phyloP scores from a whole-genome alignment of 2,329 filamentous ascomycete genomes.

The Microascus cirrosus region DNA sequence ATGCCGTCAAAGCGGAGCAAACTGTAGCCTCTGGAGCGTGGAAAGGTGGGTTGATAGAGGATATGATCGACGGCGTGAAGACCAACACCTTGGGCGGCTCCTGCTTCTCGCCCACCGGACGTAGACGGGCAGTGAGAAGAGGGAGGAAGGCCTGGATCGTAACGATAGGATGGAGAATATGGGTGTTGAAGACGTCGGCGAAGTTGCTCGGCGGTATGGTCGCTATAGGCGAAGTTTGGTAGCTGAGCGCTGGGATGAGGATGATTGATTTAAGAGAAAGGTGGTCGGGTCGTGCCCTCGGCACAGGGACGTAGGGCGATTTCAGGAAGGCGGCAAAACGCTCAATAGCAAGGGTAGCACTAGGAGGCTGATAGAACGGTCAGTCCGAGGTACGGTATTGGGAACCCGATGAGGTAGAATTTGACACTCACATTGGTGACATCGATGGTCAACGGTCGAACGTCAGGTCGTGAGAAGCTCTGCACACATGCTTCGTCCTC shows the following conservation, averaged over 20 bases:
- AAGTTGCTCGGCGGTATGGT: constrained; percentile 76
- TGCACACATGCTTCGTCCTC: constrained; percentile 77
- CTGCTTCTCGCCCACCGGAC: constrained; percentile 36
- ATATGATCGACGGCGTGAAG: constrained; percentile 69
- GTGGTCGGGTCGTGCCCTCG: constrained; percentile 64
- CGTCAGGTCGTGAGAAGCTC: constrained; percentile 66
- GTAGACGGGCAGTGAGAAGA: constrained; percentile 54
- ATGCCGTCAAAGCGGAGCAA: constrained; percentile 77
- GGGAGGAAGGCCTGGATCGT: constrained; percentile 85
- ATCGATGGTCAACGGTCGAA: constrained; percentile 73
- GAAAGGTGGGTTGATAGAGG: constrained; percentile 68
- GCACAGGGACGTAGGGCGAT: constrained; percentile 63
- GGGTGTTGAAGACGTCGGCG: constrained; percentile 84
- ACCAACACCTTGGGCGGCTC: constrained; percentile 58
- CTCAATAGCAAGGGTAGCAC: constrained; percentile 56
- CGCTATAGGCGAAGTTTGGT: constrained; percentile 73
- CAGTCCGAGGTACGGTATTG: not conserved
- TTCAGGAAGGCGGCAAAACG: constrained; percentile 63
- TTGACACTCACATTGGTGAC: constrained; percentile 57
- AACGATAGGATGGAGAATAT: constrained; percentile 79
- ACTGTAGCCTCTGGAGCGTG: constrained; percentile 79
- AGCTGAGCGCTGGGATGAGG: constrained; percentile 70
- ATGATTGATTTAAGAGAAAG: constrained; percentile 71
- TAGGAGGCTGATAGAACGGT: constrained; percentile 42
- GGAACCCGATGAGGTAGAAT: not conserved